Evolutionary conservation across 129 eudicot genomes (phyloP), one percentile per base, ranked within the genome.

Genomic region (Flaveria bidentis): DNA sequence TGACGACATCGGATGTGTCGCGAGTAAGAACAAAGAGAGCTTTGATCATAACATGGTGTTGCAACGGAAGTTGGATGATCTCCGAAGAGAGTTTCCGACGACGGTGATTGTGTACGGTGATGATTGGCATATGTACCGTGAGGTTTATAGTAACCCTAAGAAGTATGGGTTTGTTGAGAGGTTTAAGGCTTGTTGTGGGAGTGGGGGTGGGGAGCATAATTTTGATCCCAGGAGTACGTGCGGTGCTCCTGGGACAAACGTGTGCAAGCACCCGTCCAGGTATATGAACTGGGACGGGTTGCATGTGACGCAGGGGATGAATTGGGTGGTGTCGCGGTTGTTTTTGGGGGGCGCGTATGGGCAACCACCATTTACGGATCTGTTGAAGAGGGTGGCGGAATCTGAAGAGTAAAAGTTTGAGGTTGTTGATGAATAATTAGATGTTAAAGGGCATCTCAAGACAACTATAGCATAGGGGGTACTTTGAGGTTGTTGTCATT

Each of bases 261-360:
- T 79, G 5, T 84, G 87, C 30, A 56, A 58, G 44, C 45, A 84
- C 74, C 87, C 87, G 9, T 57, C 73, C 1, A 4, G 33, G 60
- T 80, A 80, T 30, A 66, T 72, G 79, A 76, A 33, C 7, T 84
- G 87, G 87, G 87, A 84, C 39, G 87, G 87, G 18, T 75, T 84
- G 55, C 87, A 84, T 22, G 64, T 80, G 6, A 80, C 87, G 0
- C 76, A 80, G 47, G 84, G 72, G 15, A 17, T 84, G 79, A 61
- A 57, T 15, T 76, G 66, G 81, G 81, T 22, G 58, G 49, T 71
- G 0, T 76, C 85, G 0, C 52, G 52, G 46, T 61, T 61, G 68
- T 81, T 81, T 75, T 44, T 81, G 1, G 68, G 30, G 18, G 85
- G 81, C 16, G 18, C 18, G n/a, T 81, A 61, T 51, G 62, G 72